A percentile compares a stretch with the other conserved stretches of the same genome.
Conservation (phyloP, 441 rosid genomes). For the Eruca vesicaria region DNA sequence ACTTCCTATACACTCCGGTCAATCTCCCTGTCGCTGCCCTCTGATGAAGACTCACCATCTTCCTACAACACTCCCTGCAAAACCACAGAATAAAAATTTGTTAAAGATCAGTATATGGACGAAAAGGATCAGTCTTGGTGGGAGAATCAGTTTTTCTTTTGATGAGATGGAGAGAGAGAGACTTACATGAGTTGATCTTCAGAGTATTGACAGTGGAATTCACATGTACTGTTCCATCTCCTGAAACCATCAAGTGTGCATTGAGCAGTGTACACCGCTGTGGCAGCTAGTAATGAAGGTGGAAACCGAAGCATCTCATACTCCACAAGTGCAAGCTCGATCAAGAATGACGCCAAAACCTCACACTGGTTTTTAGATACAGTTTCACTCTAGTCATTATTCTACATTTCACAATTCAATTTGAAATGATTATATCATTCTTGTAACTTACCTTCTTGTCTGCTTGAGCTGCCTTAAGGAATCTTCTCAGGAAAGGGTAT, state of each 20-base stretch:
- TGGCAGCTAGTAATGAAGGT: slow-evolving; percentile 75
- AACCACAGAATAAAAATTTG: not conserved
- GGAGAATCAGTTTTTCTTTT: not conserved
- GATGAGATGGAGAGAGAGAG: not conserved
- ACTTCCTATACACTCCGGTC: slow-evolving; percentile 83
- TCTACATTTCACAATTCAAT: not conserved
- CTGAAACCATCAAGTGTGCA: slow-evolving; percentile 56
- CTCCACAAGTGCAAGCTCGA: slow-evolving; percentile 84
- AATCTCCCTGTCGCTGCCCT: slow-evolving; percentile 65
- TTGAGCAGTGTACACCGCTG: slow-evolving; percentile 82
- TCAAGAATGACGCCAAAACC: slow-evolving; percentile 70
- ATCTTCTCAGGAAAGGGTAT: slow-evolving; percentile 79
- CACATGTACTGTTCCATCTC: slow-evolving; percentile 71
- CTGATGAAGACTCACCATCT: slow-evolving; percentile 65
- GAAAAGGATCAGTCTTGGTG: not conserved
- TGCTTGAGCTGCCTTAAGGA: slow-evolving; percentile 87
- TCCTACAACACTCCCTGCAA: slow-evolving; percentile 70
- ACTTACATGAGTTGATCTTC: slow-evolving; percentile 74
- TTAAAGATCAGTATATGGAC: not conserved
- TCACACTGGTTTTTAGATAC: slow-evolving; percentile 3
- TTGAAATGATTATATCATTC: not conserved
- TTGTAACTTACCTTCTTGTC: slow-evolving; percentile 60
- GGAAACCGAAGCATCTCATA: slow-evolving; percentile 73
- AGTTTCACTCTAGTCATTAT: not conserved
- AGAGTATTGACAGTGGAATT: slow-evolving; percentile 68